Conservation (phyloP, 2,329 filamentous ascomycete genomes). For the Aspergillus amoenus region DNA sequence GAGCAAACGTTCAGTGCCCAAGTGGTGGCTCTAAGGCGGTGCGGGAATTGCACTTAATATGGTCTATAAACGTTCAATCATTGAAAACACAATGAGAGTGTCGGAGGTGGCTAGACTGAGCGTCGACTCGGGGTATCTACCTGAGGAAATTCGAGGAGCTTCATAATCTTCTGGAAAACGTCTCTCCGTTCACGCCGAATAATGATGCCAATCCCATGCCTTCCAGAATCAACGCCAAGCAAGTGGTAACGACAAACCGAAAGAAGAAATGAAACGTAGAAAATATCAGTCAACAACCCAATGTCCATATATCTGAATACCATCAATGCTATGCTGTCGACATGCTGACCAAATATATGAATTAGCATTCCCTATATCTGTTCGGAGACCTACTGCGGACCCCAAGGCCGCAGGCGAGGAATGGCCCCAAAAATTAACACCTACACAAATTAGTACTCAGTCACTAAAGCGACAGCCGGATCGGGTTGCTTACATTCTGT, state of each 20-base stretch:
- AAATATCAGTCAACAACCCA: conserved; percentile 22
- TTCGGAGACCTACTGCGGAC: conserved; percentile 17
- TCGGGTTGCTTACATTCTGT: conserved; percentile 61
- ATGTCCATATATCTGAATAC: conserved; percentile 27
- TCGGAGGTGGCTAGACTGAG: conserved; percentile 44
- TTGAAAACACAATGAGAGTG: conserved; percentile 28
- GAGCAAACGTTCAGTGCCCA: neutral
- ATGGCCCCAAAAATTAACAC: conserved; percentile 24
- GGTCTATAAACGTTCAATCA: conserved; percentile 3
- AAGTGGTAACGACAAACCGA: conserved; percentile 18
- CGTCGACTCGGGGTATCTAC: conserved; percentile 53
- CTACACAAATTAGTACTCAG: conserved; percentile 28
- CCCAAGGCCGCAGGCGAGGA: conserved; percentile 6
- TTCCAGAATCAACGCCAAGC: conserved; percentile 36
- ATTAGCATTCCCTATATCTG: conserved; percentile 20
- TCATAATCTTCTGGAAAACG: conserved; percentile 36
- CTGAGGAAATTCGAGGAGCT: conserved; percentile 49
- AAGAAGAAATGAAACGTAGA: conserved; percentile 19
- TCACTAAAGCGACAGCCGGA: neutral
- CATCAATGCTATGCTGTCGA: conserved; percentile 32
- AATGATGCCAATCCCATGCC: conserved; percentile 41
- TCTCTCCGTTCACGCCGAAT: conserved; percentile 42
- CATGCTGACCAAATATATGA: conserved; percentile 22
- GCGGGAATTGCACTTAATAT: neutral
- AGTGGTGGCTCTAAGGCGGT: neutral